phyloP scores from a whole-genome alignment of 1,284 basidiomycete genomes.

The Rhodotorula glutinis region DNA sequence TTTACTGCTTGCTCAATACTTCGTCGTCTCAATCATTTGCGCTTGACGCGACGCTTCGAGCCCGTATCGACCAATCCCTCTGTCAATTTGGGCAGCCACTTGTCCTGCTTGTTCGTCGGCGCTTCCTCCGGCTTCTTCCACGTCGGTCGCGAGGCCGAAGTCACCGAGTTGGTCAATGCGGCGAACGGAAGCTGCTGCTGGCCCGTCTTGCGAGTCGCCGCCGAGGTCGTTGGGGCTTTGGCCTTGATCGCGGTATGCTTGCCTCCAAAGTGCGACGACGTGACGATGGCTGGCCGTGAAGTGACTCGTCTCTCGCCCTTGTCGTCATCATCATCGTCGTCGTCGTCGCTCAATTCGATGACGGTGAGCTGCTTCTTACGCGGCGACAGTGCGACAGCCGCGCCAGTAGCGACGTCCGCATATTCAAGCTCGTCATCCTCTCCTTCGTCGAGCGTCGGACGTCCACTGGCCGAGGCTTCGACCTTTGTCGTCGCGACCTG shows the following conservation, averaged over 20 bases:
- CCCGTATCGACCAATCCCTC: background rate
- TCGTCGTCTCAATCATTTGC: background rate
- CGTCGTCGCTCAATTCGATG: constrained; percentile 1
- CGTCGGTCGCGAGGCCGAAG: background rate
- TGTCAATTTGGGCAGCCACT: background rate
- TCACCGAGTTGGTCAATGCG: background rate
- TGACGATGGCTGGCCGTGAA: background rate
- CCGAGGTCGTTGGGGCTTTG: background rate
- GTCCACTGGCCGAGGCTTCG: no score
- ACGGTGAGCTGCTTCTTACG: no score
- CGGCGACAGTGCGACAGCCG: no score
- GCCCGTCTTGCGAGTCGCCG: background rate
- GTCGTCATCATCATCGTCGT: constrained; percentile 10
- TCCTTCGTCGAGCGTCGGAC: background rate
- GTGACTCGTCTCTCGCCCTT: no score
- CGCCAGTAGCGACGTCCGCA: background rate
- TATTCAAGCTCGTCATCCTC: constrained; percentile 4
- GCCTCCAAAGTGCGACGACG: background rate
- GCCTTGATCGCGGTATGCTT: background rate
- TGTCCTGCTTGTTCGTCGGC: background rate
- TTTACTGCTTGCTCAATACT: background rate
- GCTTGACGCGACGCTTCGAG: background rate
- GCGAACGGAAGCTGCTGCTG: background rate
- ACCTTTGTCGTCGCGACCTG: background rate
- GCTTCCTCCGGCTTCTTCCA: constrained; percentile 1